Evolutionary conservation across 2,329 filamentous ascomycete genomes (phyloP).

Genomic region (Xylaria sp.): DNA sequence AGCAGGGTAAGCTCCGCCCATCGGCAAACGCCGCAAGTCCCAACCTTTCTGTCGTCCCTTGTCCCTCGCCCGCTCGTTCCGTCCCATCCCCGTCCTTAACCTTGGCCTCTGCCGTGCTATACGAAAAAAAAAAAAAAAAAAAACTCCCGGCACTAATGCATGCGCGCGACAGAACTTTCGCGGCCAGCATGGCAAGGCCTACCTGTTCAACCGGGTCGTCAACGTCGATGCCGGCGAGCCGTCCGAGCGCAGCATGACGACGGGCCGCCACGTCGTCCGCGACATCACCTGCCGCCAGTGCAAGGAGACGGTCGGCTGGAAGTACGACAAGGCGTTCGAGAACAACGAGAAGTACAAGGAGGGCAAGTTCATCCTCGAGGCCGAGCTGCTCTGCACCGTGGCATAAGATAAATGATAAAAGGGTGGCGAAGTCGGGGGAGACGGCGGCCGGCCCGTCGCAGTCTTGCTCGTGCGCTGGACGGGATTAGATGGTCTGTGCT

Average conservation of each 20-base stretch:
- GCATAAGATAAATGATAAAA: constrained; percentile 48
- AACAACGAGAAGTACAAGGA: constrained; percentile 96
- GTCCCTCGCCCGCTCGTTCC: neutral
- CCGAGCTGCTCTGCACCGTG: constrained; percentile 84
- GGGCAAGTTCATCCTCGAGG: constrained; percentile 96
- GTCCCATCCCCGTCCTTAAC: neutral
- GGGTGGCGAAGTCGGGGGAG: no score
- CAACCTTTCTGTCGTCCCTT: neutral
- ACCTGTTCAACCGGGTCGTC: constrained; percentile 92
- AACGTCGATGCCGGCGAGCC: constrained; percentile 84
- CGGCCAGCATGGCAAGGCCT: constrained; percentile 97
- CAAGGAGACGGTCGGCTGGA: constrained; percentile 94
- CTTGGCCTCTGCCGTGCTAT: neutral
- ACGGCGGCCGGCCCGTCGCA: no score
- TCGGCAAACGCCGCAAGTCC: no score
- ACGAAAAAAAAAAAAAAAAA: no score
- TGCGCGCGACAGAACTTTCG: constrained; percentile 77
- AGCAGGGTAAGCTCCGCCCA: constrained; percentile 73
- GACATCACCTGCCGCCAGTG: constrained; percentile 93
- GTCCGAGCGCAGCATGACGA: constrained; percentile 98
- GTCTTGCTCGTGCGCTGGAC: no score
- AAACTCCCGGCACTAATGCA: neutral
- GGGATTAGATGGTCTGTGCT: no score
- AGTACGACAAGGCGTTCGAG: constrained; percentile 98
- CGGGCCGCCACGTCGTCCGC: constrained; percentile 89